Base-by-base conservation (phyloP, 2,329 filamentous ascomycete genomes). In the Cladosporium sp. region DNA sequence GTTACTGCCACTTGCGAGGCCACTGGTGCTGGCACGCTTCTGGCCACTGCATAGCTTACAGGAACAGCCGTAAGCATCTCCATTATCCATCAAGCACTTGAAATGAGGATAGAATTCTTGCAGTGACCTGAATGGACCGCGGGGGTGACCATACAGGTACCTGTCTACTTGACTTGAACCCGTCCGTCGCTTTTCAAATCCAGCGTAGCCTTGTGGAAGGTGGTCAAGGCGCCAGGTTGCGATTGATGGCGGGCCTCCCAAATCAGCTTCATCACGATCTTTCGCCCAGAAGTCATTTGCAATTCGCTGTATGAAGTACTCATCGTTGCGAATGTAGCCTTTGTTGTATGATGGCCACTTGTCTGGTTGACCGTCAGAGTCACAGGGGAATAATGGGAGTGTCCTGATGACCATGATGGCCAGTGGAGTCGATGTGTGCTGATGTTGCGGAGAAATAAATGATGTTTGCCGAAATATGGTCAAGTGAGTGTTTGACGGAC, bases 61-160 rank as follows among this genome's bases (percentile, higher is more conserved):
- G 2, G 66, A 60, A 58, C 83, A 86, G 0, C 74, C 70, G 2
- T 71, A 69, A 5, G 65, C 68, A 40, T 69, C 68, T 0, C 73
- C 74, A 2, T 63, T 74, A 13, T 77, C 74, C 77, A 85, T 83
- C 22, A 86, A 65, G 66, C 78, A 75, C 51, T 76, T 70, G 65
- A 86, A 85, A 59, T 87, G 84, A 0, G 78, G 77, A 49, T 77
- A 82, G 62, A 84, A 84, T 3, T 78, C 71, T 19, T 75, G 75
- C 0, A 78, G 75, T 0, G 83, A 86, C 45, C 83, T 77, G 57
- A 81, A 86, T 48, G 72, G 71, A 7, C 77, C 76, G 7, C 70
- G 68, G 0, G 81, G 82, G 65, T 86, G 82, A 0, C 84, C 84
- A 56, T 75, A 85, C 0, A 86, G 70, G 56, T 80, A 84, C 50